Conservation (phyloP, 768 basidiomycete species). For the Lactifluus piperatus region DNA sequence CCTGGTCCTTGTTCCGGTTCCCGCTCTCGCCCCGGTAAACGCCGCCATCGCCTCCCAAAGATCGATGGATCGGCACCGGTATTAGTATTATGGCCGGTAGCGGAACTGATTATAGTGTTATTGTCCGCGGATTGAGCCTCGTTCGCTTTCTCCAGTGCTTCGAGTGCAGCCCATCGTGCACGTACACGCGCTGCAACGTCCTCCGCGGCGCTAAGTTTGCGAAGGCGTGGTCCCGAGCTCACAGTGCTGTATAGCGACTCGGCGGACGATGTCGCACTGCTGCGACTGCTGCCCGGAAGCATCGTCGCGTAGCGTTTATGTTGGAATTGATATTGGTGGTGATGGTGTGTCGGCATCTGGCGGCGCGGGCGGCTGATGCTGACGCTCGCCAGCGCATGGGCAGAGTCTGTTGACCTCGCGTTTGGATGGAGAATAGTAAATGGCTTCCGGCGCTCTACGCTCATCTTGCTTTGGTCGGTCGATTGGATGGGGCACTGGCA, state of each 20-base stretch:
- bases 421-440: constrained; percentile 7
- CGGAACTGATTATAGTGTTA: not conserved
- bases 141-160: constrained; percentile 10
- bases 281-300: constrained; percentile 12
- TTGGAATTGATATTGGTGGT: not conserved
- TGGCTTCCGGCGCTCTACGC: constrained; percentile 10
- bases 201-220: constrained; percentile 18
- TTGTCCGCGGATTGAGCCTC: not conserved
- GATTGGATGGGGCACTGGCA: not conserved
- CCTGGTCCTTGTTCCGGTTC: not conserved
- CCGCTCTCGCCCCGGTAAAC: not conserved
- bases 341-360: constrained; percentile 3
- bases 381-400: not conserved
- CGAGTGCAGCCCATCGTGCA: constrained; percentile 18
- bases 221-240: constrained; percentile 3
- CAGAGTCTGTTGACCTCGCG: not conserved
- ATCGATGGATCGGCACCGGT: not conserved
- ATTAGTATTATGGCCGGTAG: not conserved
- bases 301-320: constrained; percentile 18
- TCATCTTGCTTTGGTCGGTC: not conserved
- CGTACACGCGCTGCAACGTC: constrained; percentile 17
- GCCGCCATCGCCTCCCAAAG: not conserved
- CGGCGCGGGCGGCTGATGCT: constrained; percentile 12
- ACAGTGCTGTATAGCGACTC: constrained; percentile 6
- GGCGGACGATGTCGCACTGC: constrained; percentile 14